Evolutionary conservation across 2,329 filamentous ascomycete genomes (phyloP), one percentile per base, ranked within the genome.

Genomic region (Penicillium crustosum): DNA sequence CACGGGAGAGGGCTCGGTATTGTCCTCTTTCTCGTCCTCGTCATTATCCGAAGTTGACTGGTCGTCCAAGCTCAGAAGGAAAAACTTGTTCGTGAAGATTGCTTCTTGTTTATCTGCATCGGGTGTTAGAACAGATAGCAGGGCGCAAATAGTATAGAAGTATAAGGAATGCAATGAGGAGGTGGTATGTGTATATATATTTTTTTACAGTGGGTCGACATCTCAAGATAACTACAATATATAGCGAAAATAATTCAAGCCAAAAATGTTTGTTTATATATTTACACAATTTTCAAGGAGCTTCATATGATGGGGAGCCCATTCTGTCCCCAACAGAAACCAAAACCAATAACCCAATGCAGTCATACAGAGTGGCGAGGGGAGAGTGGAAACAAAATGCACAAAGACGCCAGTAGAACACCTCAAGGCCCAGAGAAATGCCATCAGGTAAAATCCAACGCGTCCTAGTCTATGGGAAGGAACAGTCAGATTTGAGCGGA

Each of bases 351-450:
- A 50, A 47, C 49, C 49, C 51, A 60, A 64, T 66, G 61, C 60
- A 63, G 49, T 60, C 57, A 64, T 50, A 61, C 36, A 62, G 21
- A 43, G 60, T 64, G 61, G 64, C 63, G 63, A 69, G 69, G 62
- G 66, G 70, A 73, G 67, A 69, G 69, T 68, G 66, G 66, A 68
- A 64, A 66, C 51, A 58, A 55, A 59, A 61, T 58, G 62, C 57
- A 55, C 61, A 51, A 58, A 51, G 57, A 67, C 65, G 64, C 65
- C 65, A 50, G 39, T 44, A 49, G 53, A 66, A 67, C 65, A 66
- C 65, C 65, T 61, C 58, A 53, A 61, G 48, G 57, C 52, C 58
- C 33, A 44, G n/a, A 43, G 38, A 66, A 60, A 66, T 65, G 61
- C 60, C 60, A 63, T 60, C 63, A 63, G 61, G 69, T 62, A 48